Evolutionary conservation across 345 rosid genomes (phyloP).

Genomic region (Lumnitzera littorea): DNA sequence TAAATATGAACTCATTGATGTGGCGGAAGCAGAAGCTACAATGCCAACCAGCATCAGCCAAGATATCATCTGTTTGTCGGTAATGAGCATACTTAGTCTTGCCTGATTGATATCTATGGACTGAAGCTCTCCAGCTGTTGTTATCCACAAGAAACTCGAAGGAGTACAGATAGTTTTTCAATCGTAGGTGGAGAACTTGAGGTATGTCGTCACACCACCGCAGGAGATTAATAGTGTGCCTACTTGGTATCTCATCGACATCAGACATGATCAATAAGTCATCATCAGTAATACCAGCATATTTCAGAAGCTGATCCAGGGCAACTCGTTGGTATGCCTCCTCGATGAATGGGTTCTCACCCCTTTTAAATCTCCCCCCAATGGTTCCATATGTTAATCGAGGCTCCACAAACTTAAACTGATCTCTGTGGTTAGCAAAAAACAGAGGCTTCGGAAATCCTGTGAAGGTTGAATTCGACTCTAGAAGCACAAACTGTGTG

Average conservation of each 20-base stretch:
- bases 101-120: constrained; percentile 52
- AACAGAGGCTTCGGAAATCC: constrained; percentile 55
- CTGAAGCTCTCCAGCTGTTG: constrained; percentile 87
- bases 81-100: constrained; percentile 50
- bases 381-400: constrained; percentile 69
- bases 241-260: constrained; percentile 85
- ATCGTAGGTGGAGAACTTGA: constrained; percentile 58
- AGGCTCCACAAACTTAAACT: constrained; percentile 64
- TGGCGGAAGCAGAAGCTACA: constrained; percentile 61
- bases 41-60: constrained; percentile 67
- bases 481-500: constrained; percentile 74
- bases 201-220: constrained; percentile 81
- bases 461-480: constrained; percentile 77
- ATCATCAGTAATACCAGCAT: constrained; percentile 71
- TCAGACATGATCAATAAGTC: constrained; percentile 86
- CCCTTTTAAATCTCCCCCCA: constrained; percentile 69
- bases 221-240: constrained; percentile 75
- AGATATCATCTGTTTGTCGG: constrained; percentile 44
- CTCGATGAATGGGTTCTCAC: constrained; percentile 74
- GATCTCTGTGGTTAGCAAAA: constrained; percentile 46
- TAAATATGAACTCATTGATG: constrained; percentile 49
- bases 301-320: constrained; percentile 59
- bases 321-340: constrained; percentile 82
- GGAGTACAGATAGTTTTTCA: constrained; percentile 75
- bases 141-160: constrained; percentile 70